Evolutionary conservation across 2,329 filamentous ascomycete species (phyloP).

Genomic region (Neopestalotiopsis sp.): DNA sequence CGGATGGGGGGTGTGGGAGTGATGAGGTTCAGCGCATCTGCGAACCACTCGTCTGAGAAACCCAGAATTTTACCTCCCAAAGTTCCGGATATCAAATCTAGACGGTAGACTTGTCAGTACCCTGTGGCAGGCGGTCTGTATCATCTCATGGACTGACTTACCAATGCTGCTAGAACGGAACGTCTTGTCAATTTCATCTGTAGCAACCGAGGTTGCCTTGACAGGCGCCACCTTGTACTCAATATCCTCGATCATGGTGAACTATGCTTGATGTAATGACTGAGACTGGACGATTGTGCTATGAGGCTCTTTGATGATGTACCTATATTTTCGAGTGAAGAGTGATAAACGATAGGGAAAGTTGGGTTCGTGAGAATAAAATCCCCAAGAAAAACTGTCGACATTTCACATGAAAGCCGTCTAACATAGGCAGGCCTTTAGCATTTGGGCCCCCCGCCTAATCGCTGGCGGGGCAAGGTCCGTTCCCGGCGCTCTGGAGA

Average conservation of each 20-base stretch:
- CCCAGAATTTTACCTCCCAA: conserved; percentile 68
- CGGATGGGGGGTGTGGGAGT: conserved; percentile 68
- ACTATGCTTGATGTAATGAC: neutral
- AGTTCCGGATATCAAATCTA: conserved; percentile 65
- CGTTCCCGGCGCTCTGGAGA: conserved; percentile 8
- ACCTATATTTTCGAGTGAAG: neutral
- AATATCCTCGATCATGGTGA: conserved; percentile 43
- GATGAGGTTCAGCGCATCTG: conserved; percentile 66
- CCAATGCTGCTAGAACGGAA: conserved; percentile 67
- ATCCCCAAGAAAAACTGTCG: neutral
- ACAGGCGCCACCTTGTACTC: conserved; percentile 63
- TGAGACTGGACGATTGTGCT: neutral
- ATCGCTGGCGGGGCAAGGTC: conserved; percentile 11
- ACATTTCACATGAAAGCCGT: neutral
- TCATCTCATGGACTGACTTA: conserved; percentile 40
- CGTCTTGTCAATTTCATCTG: conserved; percentile 63
- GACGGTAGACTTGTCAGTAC: neutral
- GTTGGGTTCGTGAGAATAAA: neutral
- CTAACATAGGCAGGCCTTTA: neutral
- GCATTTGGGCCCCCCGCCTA: neutral
- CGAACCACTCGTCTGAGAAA: conserved; percentile 73
- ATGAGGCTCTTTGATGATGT: neutral
- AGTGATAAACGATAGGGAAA: neutral
- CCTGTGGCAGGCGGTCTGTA: neutral
- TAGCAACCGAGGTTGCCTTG: conserved; percentile 50